Evolutionary conservation across 179 eudicot species (phyloP).

Genomic region (Heliamphora pulchella): DNA sequence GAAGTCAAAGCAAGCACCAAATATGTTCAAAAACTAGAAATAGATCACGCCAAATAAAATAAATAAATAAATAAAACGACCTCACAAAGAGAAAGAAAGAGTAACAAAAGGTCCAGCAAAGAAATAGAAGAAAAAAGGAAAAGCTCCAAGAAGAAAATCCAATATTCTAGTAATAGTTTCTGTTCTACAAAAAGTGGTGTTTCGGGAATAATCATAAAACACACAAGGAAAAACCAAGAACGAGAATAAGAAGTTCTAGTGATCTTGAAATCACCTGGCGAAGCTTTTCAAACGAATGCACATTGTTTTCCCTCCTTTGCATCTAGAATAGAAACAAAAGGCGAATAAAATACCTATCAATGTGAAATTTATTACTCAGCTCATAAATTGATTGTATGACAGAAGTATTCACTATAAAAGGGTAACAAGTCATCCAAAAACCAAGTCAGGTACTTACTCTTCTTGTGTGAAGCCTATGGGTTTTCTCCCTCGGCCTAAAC

Average conservation of each 20-base stretch:
- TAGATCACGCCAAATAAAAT: background rate
- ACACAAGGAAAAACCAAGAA: background rate
- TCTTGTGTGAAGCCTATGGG: constrained; percentile 92
- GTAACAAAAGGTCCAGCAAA: too few relatives aligned
- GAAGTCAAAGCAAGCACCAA: background rate
- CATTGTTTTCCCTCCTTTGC: constrained; percentile 98
- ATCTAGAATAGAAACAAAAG: constrained; percentile 38
- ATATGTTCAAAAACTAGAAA: background rate
- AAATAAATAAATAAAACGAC: background rate
- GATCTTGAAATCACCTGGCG: constrained; percentile 56
- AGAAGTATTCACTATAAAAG: background rate
- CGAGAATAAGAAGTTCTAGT: background rate
- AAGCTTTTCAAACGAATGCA: constrained; percentile 96
- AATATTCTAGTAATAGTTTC: background rate
- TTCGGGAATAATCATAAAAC: background rate
- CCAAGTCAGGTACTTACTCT: constrained; percentile 45
- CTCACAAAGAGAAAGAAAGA: background rate
- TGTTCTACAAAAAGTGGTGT: background rate
- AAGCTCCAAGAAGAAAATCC: background rate
- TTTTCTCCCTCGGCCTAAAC: constrained; percentile 95
- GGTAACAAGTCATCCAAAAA: background rate
- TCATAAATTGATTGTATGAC: background rate
- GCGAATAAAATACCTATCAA: background rate
- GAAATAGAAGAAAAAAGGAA: too few relatives aligned
- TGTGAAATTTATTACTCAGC: background rate